A percentile compares a stretch with the other conserved stretches of the same genome.
Conservation (phyloP, 2,329 filamentous ascomycete genomes). For the Cladosporium phlei region DNA sequence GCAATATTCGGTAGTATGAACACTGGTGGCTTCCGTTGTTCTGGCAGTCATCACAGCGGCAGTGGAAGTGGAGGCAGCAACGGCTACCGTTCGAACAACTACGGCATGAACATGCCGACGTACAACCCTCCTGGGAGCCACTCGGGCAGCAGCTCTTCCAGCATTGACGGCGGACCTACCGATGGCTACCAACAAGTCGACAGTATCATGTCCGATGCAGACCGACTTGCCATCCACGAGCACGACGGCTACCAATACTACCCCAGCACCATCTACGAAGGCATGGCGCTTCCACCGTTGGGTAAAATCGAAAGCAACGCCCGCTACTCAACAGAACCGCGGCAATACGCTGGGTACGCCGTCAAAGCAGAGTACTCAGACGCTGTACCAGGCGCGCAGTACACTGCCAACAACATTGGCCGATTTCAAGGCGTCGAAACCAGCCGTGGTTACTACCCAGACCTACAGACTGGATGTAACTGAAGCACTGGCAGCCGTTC, state of each 20-base stretch:
- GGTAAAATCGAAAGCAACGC: conserved; percentile 29
- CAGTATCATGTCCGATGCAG: conserved; percentile 37
- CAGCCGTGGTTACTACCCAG: conserved; percentile 45
- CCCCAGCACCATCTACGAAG: conserved; percentile 41
- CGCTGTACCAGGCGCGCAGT: conserved; percentile 26
- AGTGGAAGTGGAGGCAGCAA: conserved; percentile 19
- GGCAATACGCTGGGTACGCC: conserved; percentile 30
- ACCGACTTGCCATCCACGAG: conserved; percentile 39
- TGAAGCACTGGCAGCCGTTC: neutral
- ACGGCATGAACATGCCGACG: conserved; percentile 21
- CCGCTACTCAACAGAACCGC: conserved; percentile 28
- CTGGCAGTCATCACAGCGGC: conserved; percentile 20
- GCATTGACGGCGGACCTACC: conserved; percentile 28
- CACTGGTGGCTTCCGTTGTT: conserved; percentile 26
- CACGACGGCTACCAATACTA: conserved; percentile 45
- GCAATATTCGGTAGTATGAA: conserved; percentile 28
- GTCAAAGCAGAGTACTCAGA: conserved; percentile 42
- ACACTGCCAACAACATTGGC: conserved; percentile 36
- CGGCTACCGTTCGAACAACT: conserved; percentile 27
- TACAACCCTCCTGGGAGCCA: conserved; percentile 28
- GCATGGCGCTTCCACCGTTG: conserved; percentile 27
- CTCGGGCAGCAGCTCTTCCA: conserved; percentile 41
- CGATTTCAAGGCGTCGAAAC: conserved; percentile 44
- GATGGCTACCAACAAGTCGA: conserved; percentile 32
- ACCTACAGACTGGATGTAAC: conserved; percentile 36